Percentiles rank a stretch among this genome's conserved stretches.
These are phyloP conservation scores for Debaryomycetaceae sp. DNA, from an alignment of 1,139 yeast genomes.

Conservation along the genomic window DNA sequence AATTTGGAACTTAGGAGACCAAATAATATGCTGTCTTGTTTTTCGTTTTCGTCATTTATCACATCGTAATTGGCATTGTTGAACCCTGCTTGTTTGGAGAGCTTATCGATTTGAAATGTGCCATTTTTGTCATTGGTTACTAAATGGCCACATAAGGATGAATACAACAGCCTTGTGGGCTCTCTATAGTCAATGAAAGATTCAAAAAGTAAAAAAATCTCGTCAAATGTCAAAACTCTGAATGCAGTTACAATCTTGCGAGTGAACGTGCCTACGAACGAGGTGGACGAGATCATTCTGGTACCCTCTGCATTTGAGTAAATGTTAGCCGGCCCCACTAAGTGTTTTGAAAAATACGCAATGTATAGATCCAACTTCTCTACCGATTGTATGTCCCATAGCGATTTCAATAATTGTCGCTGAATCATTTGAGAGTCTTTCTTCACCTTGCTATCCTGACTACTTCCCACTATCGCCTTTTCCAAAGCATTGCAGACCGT, in stretches of 20 bases:
- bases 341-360: constrained; percentile 5
- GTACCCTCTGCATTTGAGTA: constrained; percentile 4
- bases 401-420: constrained; percentile 9
- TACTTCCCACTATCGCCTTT: constrained; percentile 2
- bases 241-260: constrained; percentile 44
- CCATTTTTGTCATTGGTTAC: not conserved
- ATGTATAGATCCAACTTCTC: constrained; percentile 29
- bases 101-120: not conserved
- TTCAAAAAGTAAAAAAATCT: constrained; percentile 48
- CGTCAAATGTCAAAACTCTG: constrained; percentile 57
- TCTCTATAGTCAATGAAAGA: constrained; percentile 52
- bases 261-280: constrained; percentile 36
- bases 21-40: constrained; percentile 13
- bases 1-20: constrained; percentile 19
- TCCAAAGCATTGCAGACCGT: constrained; percentile 21
- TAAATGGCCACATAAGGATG: constrained; percentile 16
- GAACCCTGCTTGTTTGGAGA: not conserved
- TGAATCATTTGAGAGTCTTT: constrained; percentile 9
- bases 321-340: constrained; percentile 1
- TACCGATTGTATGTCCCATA: constrained; percentile 35
- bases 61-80: not conserved
- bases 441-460: constrained; percentile 8
- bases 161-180: constrained; percentile 21
- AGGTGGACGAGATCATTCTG: constrained; percentile 26
- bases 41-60: not conserved